Percentiles rank a stretch among this genome's conserved stretches.
phyloP scores from a whole-genome alignment of 2,329 filamentous ascomycete genomes.

The Diaporthe sp. region DNA sequence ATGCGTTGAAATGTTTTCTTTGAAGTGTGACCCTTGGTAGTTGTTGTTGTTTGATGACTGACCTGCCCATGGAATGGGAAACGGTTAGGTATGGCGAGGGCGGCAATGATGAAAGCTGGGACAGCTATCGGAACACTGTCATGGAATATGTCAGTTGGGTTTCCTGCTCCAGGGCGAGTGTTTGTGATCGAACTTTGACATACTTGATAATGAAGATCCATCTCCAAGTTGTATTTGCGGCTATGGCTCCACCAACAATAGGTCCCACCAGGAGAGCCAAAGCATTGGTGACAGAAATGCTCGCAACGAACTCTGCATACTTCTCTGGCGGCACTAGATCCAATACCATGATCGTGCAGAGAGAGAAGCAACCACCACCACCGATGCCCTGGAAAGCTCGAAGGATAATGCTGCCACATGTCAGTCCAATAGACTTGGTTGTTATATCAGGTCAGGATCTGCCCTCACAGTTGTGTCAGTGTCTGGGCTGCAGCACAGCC shows the following conservation, averaged over 20 bases:
- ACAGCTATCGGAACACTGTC: not conserved
- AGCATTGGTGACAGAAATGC: conserved; percentile 51
- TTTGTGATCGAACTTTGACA: not conserved
- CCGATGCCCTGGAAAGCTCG: conserved; percentile 12
- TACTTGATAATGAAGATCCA: conserved; percentile 48
- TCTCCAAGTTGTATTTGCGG: conserved; percentile 41
- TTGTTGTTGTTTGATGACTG: not conserved
- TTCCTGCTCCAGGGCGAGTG: not conserved
- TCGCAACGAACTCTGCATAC: not conserved
- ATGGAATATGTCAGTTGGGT: not conserved
- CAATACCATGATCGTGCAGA: not conserved
- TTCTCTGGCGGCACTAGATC: conserved; percentile 5
- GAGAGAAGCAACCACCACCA: not conserved
- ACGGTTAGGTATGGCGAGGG: not conserved
- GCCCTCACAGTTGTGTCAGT: not conserved
- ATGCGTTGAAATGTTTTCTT: not conserved
- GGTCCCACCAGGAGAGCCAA: conserved; percentile 50
- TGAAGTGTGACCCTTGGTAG: not conserved
- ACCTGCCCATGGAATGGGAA: not conserved
- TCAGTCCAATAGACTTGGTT: not conserved
- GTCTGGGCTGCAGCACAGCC: conserved; percentile 1
- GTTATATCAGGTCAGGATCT: too few relatives aligned
- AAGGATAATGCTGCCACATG: not conserved
- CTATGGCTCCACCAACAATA: conserved; percentile 28
- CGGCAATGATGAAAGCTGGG: not conserved